Evolutionary conservation across 768 basidiomycete species (phyloP), one percentile per base, ranked within the genome.

Genomic region (Amanita pseudoporphyria): DNA sequence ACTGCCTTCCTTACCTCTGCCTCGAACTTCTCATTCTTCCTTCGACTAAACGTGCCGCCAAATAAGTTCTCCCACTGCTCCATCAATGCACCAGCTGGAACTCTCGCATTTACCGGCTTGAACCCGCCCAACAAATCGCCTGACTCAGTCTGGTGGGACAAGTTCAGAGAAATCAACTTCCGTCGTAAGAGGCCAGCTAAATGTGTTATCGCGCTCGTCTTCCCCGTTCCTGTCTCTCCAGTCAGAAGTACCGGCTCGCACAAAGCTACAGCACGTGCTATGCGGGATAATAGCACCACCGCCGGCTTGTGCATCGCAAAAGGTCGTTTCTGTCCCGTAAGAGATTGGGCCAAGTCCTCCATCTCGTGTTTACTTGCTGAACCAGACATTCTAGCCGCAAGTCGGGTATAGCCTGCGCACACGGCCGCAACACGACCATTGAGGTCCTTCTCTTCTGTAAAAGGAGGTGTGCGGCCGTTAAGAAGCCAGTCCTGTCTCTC

Each of bases 181-280:
- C 79, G 77, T 6, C 74, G 76, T 24, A 96, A 74, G n/a, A 87
- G 64, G 2, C 82, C 74, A 9, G 96, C 85, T 26, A 98, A 73
- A 58, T 96, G 82, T 2, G 92, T 87, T 13, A 99, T 79, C 16
- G 82, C 77, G 46, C 93, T 94, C 0, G 96, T 99, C 67, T 99
- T 99, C 12, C 96, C 96, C 1, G 96, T 99, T n/a, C 96, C 96
- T 2, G 96, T 99, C 70, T 99, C 96, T 40, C 96, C 96, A 0
- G 93, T 92, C 21, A 99, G 75, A 6, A 99, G 75, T 4, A 94
- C 71, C 4, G 96, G 92, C 60, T 99, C 96, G 12, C 67, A 66
- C 40, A 85, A 70, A 0, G 82, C 72, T 40, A 92, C 71, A 0
- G 85, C 78, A 18, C 79, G 81, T 2, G 81, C 79, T 32, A 98